Evolutionary conservation across 352 stramenopile species (phyloP), one percentile per base, ranked within the genome.

Genomic region (Pythium utonaiense): DNA sequence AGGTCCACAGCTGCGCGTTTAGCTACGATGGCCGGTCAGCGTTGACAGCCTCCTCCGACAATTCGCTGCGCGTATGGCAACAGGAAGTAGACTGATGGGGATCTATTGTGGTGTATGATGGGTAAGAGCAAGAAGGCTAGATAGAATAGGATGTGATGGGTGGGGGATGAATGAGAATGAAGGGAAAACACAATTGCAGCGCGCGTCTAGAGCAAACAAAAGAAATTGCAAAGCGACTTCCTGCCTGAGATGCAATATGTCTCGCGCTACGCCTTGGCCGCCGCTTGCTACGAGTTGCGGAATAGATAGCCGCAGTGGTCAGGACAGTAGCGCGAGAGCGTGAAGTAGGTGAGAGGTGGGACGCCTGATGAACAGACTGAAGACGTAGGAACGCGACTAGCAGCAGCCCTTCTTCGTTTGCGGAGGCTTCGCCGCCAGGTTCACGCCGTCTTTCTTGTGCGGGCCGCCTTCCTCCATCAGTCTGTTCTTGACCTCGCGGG

Each of bases 401-500:
- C 83, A 95, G 70, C 86, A 95, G 57, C 82, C 80, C 67, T 94
- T 94, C 80, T 95, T 93, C 41, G 68, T 67, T 40, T 75, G 75
- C 63, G 79, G 69, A 10, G 83, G 66, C 70, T 93, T 92, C 74
- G 80, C 72, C 52, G 62, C 87, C 53, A 95, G 70, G 71, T 92
- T 95, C 61, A 95, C 80, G 58, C 60, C 80, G 34, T 90, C 84
- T 55, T 92, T 90, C 78, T 95, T 95, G 69, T 92, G 80, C 27
- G 86, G 76, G 6, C 86, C 82, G 55, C 86, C 86, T 71, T 95
- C 86, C 66, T 93, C 84, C 84, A 92, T 93, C 64, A 95, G 74
- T 54, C 86, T 77, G 73, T 91, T 93, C 78, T 95, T 95, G 27
- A 95, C 86, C 73, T 95, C 86, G 53, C 85, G 86, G 52, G 86